Conservation (phyloP, 1,284 basidiomycete genomes). For the Ustilago shanxiensis region DNA sequence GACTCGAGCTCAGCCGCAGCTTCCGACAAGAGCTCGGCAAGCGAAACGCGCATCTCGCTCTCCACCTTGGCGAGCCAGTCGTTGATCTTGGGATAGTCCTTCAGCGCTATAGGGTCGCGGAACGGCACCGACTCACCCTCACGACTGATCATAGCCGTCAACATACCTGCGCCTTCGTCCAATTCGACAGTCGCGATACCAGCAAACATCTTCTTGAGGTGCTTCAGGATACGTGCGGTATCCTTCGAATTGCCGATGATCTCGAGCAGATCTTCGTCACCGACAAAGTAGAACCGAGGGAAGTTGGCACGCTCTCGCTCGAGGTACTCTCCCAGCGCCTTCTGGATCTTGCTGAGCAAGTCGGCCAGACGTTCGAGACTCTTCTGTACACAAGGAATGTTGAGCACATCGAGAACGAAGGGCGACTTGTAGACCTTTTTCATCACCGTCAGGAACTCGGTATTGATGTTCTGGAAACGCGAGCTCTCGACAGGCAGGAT, state of each 20-base stretch:
- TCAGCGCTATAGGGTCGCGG: slow-evolving; percentile 83
- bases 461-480: slow-evolving; percentile 98
- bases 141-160: slow-evolving; percentile 70
- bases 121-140: slow-evolving; percentile 95
- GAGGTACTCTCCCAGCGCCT: slow-evolving; percentile 97
- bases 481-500: slow-evolving; percentile 95
- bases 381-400: slow-evolving; percentile 95
- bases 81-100: slow-evolving; percentile 96
- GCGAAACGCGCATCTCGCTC: slow-evolving; percentile 90
- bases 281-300: slow-evolving; percentile 99
- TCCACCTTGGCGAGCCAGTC: slow-evolving; percentile 97
- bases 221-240: slow-evolving; percentile 95
- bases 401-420: slow-evolving; percentile 95
- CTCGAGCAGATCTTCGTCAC: slow-evolving; percentile 97
- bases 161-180: slow-evolving; percentile 74
- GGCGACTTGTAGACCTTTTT: slow-evolving; percentile 99
- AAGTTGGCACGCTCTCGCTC: slow-evolving; percentile 91
- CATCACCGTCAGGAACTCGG: slow-evolving; percentile 98
- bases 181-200: slow-evolving; percentile 90
- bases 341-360: slow-evolving; percentile 96
- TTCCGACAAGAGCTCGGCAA: slow-evolving; percentile 84
- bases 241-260: slow-evolving; percentile 99
- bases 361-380: slow-evolving; percentile 96
- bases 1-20: slow-evolving; percentile 82
- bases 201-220: slow-evolving; percentile 99